Base-by-base conservation (phyloP, 2,329 filamentous ascomycete species). In the Botryotinia calthae region DNA sequence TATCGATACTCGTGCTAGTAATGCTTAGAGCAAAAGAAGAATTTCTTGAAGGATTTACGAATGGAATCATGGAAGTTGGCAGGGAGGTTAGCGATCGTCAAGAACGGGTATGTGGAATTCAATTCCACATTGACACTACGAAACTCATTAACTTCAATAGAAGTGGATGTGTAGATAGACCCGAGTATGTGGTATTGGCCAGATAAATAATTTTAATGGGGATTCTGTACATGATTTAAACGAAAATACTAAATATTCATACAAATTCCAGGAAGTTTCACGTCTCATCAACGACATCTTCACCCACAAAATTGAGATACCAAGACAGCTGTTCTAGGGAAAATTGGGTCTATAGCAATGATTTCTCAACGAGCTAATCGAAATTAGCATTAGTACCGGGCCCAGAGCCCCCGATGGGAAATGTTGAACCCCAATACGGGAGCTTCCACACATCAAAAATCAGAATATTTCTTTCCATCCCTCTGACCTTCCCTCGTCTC, bases 351-450 rank as follows among this genome's bases (percentile, higher is more conserved):
- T 42, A 40, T 5, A 28, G 48, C 51, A 68, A 59, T 67, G 28
- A 59, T 42, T 68, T 25, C 14, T 25, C 20, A 28, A 28, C 12
- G 44, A 48, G 34, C 70, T 72, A 72, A 72, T 59, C 63, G 28
- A 20, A 51, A 68, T 65, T 10, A 56, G 63, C 54, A 68, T 72
- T 72, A 72, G 62, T 40, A 68, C 34, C 62, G 63, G 63, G 28
- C 37, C 70, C 34, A 48, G 22, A 59, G 44, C 40, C n/a, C 59
- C 48, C 28, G 34, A 59, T 46, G 56, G 46, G 65, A 72, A 68
- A 44, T 59, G 48, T 67, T 68, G 63, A 68, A 68, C 70, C 70
- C 70, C 70, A 72, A 63, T 42, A 59, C 31, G 34, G 28, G 37
- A 71, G 61, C 70, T 66, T 44, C 34, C 37, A 54, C 56, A 54